Percentiles rank a stretch among this genome's conserved stretches.
Conservation (phyloP, 2,329 filamentous ascomycete species). For the Bipolaris bicolor region DNA sequence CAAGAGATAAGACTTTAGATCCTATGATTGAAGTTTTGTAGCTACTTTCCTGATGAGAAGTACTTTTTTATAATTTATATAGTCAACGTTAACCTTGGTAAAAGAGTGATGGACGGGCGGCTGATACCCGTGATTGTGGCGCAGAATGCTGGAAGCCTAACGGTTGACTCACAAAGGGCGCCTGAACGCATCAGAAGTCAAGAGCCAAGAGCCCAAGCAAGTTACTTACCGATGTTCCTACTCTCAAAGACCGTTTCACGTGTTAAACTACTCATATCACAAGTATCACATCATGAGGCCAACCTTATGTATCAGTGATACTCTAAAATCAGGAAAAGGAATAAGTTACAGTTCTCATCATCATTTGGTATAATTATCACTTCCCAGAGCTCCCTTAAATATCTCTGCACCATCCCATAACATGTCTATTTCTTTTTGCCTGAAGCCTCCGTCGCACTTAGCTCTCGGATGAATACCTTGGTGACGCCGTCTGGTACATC, state of each 20-base stretch:
- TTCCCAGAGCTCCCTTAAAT: background rate
- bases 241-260: background rate
- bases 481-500: slow-evolving; percentile 75
- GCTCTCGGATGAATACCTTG: slow-evolving; percentile 79
- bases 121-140: background rate
- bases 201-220: background rate
- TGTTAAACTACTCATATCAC: background rate
- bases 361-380: slow-evolving; percentile 5
- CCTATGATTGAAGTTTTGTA: background rate
- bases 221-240: too few relatives aligned
- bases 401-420: background rate
- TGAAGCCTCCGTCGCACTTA: slow-evolving; percentile 87
- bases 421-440: slow-evolving; percentile 70
- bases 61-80: background rate
- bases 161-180: slow-evolving; percentile 1
- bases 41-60: background rate
- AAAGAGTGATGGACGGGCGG: too few relatives aligned
- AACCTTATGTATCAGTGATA: background rate
- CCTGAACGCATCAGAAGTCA: background rate
- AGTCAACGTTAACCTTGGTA: background rate
- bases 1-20: background rate
- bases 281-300: background rate
- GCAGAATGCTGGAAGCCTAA: background rate
- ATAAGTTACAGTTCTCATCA: background rate
- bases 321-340: background rate